Conservation (phyloP, 2,329 filamentous ascomycete genomes). For the Pseudogymnoascus sp. region DNA sequence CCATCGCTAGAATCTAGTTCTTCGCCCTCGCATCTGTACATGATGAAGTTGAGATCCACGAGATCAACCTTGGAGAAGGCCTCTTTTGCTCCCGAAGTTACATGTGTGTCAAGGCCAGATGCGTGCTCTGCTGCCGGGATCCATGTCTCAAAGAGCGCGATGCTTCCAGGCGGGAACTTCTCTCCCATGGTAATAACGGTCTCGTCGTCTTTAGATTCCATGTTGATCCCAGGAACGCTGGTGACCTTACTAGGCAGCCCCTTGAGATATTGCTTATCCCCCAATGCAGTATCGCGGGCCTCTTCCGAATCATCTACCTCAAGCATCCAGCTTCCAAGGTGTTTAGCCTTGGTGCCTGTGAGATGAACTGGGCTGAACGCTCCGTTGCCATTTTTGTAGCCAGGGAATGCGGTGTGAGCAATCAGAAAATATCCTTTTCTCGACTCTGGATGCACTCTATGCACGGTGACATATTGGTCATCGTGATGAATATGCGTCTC, state of each 20-base stretch:
- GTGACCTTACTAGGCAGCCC: slow-evolving; percentile 80
- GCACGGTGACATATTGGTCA: slow-evolving; percentile 90
- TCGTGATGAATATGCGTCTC: slow-evolving; percentile 97
- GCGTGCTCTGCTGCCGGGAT: slow-evolving; percentile 82
- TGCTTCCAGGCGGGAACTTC: slow-evolving; percentile 85
- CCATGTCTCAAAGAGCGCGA: slow-evolving; percentile 93
- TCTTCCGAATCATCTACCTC: slow-evolving; percentile 75
- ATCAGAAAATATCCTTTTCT: slow-evolving; percentile 93
- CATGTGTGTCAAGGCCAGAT: slow-evolving; percentile 73
- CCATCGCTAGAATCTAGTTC: slow-evolving; percentile 72
- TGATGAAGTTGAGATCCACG: slow-evolving; percentile 79
- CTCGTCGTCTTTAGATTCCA: slow-evolving; percentile 64
- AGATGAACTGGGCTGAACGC: slow-evolving; percentile 72
- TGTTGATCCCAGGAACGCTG: slow-evolving; percentile 62
- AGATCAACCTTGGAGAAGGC: slow-evolving; percentile 70
- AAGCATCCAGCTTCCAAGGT: slow-evolving; percentile 85
- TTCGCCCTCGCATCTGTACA: slow-evolving; percentile 89
- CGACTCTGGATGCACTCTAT: slow-evolving; percentile 85
- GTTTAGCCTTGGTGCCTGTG: slow-evolving; percentile 73
- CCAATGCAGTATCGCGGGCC: slow-evolving; percentile 53
- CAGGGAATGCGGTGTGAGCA: slow-evolving; percentile 91
- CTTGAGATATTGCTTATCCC: slow-evolving; percentile 63
- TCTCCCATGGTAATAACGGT: slow-evolving; percentile 74
- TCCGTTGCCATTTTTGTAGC: slow-evolving; percentile 77
- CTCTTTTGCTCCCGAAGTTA: slow-evolving; percentile 70